Base-by-base conservation (phyloP, 768 basidiomycete species). In the Filobasidium floriforme region DNA sequence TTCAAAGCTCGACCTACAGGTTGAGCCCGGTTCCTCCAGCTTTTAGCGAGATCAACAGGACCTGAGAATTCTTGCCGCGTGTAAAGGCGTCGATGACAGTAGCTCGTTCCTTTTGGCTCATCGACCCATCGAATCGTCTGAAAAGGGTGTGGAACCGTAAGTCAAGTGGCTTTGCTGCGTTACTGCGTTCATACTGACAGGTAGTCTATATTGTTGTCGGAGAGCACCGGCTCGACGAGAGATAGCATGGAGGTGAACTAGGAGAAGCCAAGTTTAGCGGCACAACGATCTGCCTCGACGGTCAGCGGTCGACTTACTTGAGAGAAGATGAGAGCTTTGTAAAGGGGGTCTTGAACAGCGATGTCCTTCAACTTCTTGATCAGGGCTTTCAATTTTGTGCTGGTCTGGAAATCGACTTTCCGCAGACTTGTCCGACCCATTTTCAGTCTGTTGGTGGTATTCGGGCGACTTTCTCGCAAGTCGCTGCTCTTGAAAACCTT, bases 21-120 rank as follows among this genome's bases (percentile, higher is more conserved):
- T 93, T 92, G 64, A 94, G 75, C 0, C 92, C 93, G 26, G 92
- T 90, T 28, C 93, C 93, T 29, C 92, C 93, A 4, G 93, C 93
- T 76, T 76, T 77, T 60, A 78, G 69, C 40, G 77, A 77, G 59
- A 77, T 77, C 15, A 78, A 68, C 41, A 78, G 68, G 28, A 93
- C 82, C 75, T 90, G 88, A 0, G 90, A 87, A 69, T 83, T 86
- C 64, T 84, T 81, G 7, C 86, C 87, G 1, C 84, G 80, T 22
- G 86, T 88, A 81, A 97, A 97, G 68, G 86, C 86, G 51, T 85
- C 81, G 44, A 98, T 82, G 1, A 90, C 88, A 10, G 83, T 83
- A 44, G 83, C 85, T 63, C 90, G 84, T 75, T 88, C 88, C 79
- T 88, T 89, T 69, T 94, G 82, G 71, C 87, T 87, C 89, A 97